These are phyloP conservation scores for Microthlaspi erraticum DNA, from an alignment of 345 rosid genomes.

Conservation along the genomic window DNA sequence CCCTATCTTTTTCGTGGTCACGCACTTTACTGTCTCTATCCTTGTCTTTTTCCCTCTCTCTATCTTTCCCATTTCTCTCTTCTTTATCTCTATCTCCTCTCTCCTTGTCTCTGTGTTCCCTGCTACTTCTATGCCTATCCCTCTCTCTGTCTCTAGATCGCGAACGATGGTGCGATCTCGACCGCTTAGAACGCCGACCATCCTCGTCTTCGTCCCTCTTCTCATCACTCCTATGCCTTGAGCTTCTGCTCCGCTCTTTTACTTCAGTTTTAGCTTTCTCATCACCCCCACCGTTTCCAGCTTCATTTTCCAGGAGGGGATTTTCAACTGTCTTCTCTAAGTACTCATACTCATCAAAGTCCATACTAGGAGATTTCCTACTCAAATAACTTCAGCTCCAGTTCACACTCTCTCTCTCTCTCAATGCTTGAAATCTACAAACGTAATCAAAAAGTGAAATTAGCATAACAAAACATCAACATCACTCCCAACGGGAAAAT, in stretches of 20 bases:
- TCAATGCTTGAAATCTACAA: constrained; percentile 25
- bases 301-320: constrained; percentile 57
- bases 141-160: constrained; percentile 80
- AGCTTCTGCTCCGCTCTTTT: constrained; percentile 60
- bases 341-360: constrained; percentile 96
- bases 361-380: constrained; percentile 52
- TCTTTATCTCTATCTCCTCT: constrained; percentile 54
- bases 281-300: constrained; percentile 67
- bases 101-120: constrained; percentile 63
- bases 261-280: constrained; percentile 51
- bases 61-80: constrained; percentile 51
- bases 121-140: constrained; percentile 61
- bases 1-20: constrained; percentile 55
- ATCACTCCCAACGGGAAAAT: background rate
- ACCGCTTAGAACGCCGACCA: constrained; percentile 57
- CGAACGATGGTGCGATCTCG: constrained; percentile 61
- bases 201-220: constrained; percentile 57
- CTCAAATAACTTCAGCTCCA: constrained; percentile 27
- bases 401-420: background rate
- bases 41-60: constrained; percentile 56
- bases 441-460: background rate
- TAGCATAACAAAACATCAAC: constrained; percentile 11
- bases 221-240: constrained; percentile 62
- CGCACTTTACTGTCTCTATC: constrained; percentile 55
- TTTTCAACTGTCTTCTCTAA: constrained; percentile 89